These are phyloP conservation scores for Apodospora peruviana DNA, from an alignment of 495 filamentous ascomycete genomes.

Conservation along the genomic window DNA sequence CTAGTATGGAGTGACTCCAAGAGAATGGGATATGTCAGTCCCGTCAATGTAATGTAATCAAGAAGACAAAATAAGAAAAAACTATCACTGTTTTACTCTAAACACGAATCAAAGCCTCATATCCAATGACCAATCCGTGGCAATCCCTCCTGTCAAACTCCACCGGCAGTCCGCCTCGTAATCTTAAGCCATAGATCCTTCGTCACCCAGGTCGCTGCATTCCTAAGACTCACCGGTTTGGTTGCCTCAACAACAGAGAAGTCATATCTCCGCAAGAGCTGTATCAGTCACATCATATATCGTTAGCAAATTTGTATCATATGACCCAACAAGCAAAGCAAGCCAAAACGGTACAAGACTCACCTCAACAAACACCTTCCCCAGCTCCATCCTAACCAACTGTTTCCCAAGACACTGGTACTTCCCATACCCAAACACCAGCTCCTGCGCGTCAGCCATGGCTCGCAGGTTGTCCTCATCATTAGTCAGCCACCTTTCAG, in stretches of 20 bases:
- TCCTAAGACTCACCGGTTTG: conserved; percentile 25
- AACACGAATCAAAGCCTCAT: no score
- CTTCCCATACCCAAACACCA: conserved; percentile 27
- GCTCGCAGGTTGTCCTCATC: conserved; percentile 14
- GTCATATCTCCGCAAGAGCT: conserved; percentile 32
- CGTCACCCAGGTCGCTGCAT: background rate
- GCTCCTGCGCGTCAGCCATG: conserved; percentile 24
- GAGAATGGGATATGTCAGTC: no score
- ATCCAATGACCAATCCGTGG: no score
- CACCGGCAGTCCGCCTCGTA: background rate
- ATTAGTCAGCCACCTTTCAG: conserved; percentile 29
- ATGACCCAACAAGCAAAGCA: background rate
- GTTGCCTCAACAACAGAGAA: conserved; percentile 35
- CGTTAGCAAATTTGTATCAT: background rate
- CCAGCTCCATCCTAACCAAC: conserved; percentile 36
- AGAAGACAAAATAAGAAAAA: no score
- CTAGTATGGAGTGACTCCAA: no score
- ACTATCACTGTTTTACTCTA: no score
- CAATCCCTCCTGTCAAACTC: no score
- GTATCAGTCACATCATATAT: background rate
- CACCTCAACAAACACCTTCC: conserved; percentile 49
- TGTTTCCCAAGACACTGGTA: conserved; percentile 32
- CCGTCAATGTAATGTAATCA: no score
- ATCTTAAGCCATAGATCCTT: background rate
- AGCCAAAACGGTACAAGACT: background rate